phyloP scores from a whole-genome alignment of 352 stramenopile species.

The Phytophthora nicotianae region DNA sequence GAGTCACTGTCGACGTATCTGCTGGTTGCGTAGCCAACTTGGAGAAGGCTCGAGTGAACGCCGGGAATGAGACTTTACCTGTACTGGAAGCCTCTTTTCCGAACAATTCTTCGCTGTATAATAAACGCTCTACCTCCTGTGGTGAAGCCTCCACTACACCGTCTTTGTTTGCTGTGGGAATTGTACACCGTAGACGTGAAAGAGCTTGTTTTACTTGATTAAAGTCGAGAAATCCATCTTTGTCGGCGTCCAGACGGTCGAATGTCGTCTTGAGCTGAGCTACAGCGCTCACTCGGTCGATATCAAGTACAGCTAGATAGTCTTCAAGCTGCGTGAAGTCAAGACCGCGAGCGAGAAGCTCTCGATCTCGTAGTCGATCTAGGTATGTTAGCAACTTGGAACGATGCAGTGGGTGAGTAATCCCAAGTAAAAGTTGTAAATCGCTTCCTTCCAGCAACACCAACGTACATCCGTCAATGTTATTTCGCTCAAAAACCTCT shows the following conservation, averaged over 20 bases:
- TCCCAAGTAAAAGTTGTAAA: conserved; percentile 65
- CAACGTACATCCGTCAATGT: conserved; percentile 71
- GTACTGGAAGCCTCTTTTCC: conserved; percentile 21
- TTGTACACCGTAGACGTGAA: conserved; percentile 34
- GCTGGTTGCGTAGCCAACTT: conserved; percentile 53
- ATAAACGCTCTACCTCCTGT: conserved; percentile 40
- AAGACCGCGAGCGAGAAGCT: conserved; percentile 59
- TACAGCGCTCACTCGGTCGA: conserved; percentile 66
- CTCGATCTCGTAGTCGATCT: conserved; percentile 67
- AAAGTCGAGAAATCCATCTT: conserved; percentile 65
- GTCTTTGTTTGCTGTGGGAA: not conserved
- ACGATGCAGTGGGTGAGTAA: conserved; percentile 65
- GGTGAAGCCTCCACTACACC: conserved; percentile 22
- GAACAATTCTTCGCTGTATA: conserved; percentile 41
- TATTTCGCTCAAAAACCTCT: conserved; percentile 53
- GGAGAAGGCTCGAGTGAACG: conserved; percentile 66
- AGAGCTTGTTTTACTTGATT: conserved; percentile 51
- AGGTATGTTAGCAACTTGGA: conserved; percentile 57
- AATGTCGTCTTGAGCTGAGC: conserved; percentile 74
- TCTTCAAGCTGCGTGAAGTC: conserved; percentile 77
- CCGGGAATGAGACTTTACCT: conserved; percentile 51
- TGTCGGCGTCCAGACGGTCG: conserved; percentile 64
- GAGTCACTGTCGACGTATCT: conserved; percentile 16
- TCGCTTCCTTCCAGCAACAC: conserved; percentile 60
- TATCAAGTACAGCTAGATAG: conserved; percentile 74